These are phyloP conservation scores for Perkinsus chesapeaki DNA, from an alignment of 169 alveolate genomes.

Conservation along the genomic window DNA sequence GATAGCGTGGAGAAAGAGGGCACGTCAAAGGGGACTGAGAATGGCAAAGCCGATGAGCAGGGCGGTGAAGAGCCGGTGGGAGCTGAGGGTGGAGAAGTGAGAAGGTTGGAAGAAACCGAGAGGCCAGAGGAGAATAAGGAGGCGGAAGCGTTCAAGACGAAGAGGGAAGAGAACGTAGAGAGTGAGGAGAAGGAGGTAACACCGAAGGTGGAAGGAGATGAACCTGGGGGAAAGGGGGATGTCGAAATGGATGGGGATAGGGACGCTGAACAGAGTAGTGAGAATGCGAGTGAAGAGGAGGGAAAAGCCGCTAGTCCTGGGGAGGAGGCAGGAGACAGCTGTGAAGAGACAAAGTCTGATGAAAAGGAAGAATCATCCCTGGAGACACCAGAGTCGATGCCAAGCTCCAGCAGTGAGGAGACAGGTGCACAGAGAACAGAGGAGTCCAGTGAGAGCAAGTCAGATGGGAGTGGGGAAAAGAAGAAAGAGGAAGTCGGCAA, in stretches of 20 bases:
- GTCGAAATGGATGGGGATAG: too few relatives aligned
- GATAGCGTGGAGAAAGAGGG: not conserved
- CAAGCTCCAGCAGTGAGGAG: not conserved
- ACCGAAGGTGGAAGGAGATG: too few relatives aligned
- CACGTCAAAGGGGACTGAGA: not conserved
- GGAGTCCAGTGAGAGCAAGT: too few relatives aligned
- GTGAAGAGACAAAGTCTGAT: too few relatives aligned
- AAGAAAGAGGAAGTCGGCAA: not conserved
- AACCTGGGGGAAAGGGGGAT: too few relatives aligned
- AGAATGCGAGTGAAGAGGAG: not conserved
- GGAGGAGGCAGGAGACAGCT: not conserved
- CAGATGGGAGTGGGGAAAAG: not conserved
- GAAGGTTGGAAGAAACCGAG: not conserved
- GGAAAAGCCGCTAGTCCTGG: not conserved
- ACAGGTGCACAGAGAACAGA: too few relatives aligned
- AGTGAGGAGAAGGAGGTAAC: not conserved
- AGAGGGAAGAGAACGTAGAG: not conserved
- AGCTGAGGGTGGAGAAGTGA: not conserved
- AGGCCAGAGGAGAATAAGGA: not conserved
- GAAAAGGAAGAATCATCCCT: not conserved
- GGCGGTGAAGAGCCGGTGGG: not conserved
- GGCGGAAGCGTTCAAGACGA: constrained; percentile 8
- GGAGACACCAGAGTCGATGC: not conserved
- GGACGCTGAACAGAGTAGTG: not conserved
- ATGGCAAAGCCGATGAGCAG: not conserved